Percentiles rank a stretch among this genome's conserved stretches.
Conservation (phyloP, 2,329 filamentous ascomycete species). For the Fusarium secorum region DNA sequence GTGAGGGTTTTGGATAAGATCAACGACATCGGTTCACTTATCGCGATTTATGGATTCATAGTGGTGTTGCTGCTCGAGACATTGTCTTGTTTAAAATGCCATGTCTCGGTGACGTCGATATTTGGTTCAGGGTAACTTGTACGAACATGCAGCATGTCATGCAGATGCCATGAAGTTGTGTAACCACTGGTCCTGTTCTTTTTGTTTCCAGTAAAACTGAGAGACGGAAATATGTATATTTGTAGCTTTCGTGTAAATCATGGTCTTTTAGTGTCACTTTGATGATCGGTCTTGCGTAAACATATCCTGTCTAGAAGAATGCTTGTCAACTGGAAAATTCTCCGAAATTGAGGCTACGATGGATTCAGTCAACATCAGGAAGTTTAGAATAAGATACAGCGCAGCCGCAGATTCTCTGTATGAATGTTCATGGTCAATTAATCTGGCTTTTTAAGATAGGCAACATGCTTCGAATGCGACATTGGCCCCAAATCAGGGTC, state of each 20-base stretch:
- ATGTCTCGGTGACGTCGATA: conserved; percentile 21
- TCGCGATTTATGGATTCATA: not conserved
- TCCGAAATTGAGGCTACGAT: rapidly evolving
- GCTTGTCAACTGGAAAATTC: not conserved
- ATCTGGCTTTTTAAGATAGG: too few species aligned
- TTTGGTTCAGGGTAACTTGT: conserved; percentile 17
- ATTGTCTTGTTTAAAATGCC: conserved; percentile 4
- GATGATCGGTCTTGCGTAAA: not conserved
- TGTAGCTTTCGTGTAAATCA: not conserved
- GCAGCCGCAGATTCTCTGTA: not conserved
- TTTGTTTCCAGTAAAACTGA: not conserved
- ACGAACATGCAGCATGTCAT: not conserved
- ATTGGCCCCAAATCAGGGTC: not conserved
- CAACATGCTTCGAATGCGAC: not conserved
- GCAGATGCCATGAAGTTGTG: not conserved
- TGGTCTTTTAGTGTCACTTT: too few species aligned
- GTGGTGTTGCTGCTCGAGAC: not conserved
- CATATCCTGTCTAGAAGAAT: rapidly evolving
- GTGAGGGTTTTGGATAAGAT: not conserved
- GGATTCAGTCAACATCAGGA: not conserved
- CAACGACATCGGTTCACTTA: not conserved
- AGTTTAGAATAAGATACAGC: rapidly evolving
- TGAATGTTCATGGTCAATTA: not conserved
- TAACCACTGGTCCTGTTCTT: not conserved
- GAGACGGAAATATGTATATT: not conserved